Percentiles rank a stretch among this genome's conserved stretches.
phyloP scores from a whole-genome alignment of 306 rosid species.

The Casuarina equisetifolia region DNA sequence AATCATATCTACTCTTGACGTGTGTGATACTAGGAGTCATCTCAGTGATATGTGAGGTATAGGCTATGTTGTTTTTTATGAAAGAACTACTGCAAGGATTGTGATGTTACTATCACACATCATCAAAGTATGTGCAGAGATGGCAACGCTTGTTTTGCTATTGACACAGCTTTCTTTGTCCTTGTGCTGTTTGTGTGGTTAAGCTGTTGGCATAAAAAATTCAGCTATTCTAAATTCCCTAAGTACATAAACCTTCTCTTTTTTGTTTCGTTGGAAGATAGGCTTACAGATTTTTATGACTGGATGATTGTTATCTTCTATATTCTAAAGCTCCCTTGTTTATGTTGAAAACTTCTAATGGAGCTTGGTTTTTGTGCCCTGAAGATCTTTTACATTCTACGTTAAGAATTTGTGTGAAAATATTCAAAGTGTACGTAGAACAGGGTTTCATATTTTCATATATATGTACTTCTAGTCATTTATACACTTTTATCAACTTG shows the following conservation, averaged over 20 bases:
- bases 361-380: conserved; percentile 2
- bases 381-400: neutral
- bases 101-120: neutral
- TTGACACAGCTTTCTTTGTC: neutral
- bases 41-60: neutral
- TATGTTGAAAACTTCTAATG: neutral
- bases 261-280: neutral
- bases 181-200: neutral
- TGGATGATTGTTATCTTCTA: neutral
- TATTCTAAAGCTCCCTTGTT: neutral
- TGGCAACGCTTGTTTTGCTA: neutral
- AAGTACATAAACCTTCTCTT: neutral
- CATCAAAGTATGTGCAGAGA: conserved; percentile 8
- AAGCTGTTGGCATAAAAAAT: neutral
- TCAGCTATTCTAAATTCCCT: neutral
- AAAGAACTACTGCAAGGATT: neutral
- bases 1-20: conserved; percentile 6
- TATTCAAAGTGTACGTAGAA: neutral
- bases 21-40: conserved; percentile 4
- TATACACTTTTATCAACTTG: conserved; percentile 27
- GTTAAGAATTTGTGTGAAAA: neutral
- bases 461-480: neutral
- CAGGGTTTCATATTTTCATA: neutral
- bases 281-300: neutral
- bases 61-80: conserved; percentile 8